Evolutionary conservation across 257 asterid species (phyloP).

Genomic region (Solanum ahanhuiri): DNA sequence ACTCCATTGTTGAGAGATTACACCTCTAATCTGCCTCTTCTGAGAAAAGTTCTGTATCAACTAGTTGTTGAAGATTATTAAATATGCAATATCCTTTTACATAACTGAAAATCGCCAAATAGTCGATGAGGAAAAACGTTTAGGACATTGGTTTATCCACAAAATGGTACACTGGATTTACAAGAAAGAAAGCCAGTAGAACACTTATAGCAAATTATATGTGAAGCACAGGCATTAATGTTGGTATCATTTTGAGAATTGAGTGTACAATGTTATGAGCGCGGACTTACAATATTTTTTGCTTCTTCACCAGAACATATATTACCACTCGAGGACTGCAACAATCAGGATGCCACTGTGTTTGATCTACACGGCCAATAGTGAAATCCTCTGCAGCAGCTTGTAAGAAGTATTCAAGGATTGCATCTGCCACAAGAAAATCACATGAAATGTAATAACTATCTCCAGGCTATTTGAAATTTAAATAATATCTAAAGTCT

Average conservation of each 20-base stretch:
- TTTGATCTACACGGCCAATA: slow-evolving; percentile 60
- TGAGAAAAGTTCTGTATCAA: neutral
- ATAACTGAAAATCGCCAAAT: neutral
- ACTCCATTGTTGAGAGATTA: neutral
- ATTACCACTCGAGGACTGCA: slow-evolving; percentile 65
- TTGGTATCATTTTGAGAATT: neutral
- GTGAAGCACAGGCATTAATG: neutral
- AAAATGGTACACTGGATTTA: neutral
- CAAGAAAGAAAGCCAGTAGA: neutral
- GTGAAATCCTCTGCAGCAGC: slow-evolving; percentile 59
- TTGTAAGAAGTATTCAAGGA: slow-evolving; percentile 77
- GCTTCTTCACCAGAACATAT: slow-evolving; percentile 62
- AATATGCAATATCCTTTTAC: neutral
- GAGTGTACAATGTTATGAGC: neutral
- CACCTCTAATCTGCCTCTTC: neutral
- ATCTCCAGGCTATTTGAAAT: neutral
- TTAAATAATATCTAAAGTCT: neutral
- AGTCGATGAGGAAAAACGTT: neutral
- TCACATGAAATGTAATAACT: neutral
- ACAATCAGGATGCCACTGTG: slow-evolving; percentile 85
- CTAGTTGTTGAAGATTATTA: neutral
- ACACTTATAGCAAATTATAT: neutral
- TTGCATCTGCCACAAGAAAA: slow-evolving; percentile 53
- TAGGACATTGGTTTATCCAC: neutral
- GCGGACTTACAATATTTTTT: neutral